Evolutionary conservation across 2,329 filamentous ascomycete genomes (phyloP), one percentile per base, ranked within the genome.

Genomic region (Sporothrix luriei): DNA sequence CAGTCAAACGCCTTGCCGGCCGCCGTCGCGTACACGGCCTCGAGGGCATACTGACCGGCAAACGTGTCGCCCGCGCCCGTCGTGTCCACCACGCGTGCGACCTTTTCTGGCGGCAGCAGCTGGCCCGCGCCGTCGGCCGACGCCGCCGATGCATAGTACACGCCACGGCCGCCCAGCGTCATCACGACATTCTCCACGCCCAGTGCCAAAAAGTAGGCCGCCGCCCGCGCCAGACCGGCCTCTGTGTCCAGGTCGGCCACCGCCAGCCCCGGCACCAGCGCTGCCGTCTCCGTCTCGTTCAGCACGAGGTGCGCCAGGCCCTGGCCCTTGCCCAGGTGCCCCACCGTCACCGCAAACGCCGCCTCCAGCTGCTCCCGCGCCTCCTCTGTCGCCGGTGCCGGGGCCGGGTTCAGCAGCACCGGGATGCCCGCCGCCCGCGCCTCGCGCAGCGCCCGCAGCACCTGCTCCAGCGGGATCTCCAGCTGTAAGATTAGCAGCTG

Each of bases 51-150:
- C 26, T 88, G 91, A 1, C 95, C 94, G 5, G 96, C 92, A 80
- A 97, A 97, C 0, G 94, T 97, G 78, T 98, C 94, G 0, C 94
- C 94, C 5, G 95, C 95, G 1, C 91, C 94, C 9, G 94, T 98
- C 0, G 94, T 98, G 78, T 98, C 94, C 4, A 97, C 88, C 1
- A 98, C 94, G 24, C 78, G 80, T 4, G 92, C 90, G 9, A 73
- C 72, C 78, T 91, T 90, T 72, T 87, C 84, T 0, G 91, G 92
- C 2, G 81, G 78, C 4, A 93, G 79, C 73, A 88, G 76, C 1
- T 82, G 84, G 67, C 81, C 82, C 55, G 74, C 75, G 29, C 78
- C 79, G 3, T 46, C 24, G 21, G 38, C 38, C 9, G 55, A 38
- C 29, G 80, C 79, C 49, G 38, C 79, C 24, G 83, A 85, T 68